Conservation (phyloP, 2,329 filamentous ascomycete genomes). For the Aspergillus ibericus region DNA sequence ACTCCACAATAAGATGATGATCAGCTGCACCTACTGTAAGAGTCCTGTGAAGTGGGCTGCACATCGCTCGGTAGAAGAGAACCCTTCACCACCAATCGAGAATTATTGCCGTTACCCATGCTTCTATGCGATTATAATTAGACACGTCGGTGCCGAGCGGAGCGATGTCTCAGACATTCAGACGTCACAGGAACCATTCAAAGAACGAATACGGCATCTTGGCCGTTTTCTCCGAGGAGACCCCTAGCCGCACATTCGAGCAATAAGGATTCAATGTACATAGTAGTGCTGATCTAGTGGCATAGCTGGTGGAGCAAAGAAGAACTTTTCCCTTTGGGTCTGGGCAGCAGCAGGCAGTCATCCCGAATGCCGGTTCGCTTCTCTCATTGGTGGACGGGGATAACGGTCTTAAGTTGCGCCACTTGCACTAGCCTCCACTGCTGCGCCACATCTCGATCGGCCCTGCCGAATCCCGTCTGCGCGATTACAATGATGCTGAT, state of each 20-base stretch:
- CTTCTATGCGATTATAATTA: not conserved
- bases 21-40: not conserved
- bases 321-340: not conserved
- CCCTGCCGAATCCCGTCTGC: slow-evolving; percentile 1
- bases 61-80: not conserved
- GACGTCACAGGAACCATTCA: not conserved
- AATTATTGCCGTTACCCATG: not conserved
- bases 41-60: not conserved
- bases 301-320: slow-evolving; percentile 1
- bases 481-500: not conserved
- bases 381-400: not conserved
- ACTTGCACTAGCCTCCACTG: slow-evolving; percentile 2
- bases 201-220: not conserved
- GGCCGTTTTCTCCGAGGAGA: not conserved
- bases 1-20: not conserved
- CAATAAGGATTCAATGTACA: not conserved
- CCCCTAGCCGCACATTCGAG: not conserved
- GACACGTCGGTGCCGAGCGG: not conserved
- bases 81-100: not conserved
- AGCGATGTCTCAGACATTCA: not conserved
- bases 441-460: slow-evolving; percentile 5
- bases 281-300: slow-evolving; percentile 1
- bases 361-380: not conserved
- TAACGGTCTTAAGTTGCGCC: not conserved
- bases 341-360: not conserved